Conservation (phyloP, 495 filamentous ascomycete genomes). For the Lentithecium fluviatile region DNA sequence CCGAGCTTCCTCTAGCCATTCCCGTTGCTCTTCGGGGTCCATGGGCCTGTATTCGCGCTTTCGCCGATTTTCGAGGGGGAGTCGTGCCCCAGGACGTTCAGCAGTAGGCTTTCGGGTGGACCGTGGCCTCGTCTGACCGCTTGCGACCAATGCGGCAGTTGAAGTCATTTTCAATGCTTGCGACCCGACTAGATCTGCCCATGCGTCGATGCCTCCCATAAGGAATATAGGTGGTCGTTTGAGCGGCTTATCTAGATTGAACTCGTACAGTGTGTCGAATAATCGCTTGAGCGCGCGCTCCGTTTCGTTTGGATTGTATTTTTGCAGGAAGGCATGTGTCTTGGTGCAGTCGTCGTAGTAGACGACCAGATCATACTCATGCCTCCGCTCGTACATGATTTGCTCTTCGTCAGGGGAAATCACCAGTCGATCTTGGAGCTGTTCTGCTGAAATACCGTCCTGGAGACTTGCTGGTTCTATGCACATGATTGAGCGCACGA, state of each 20-base stretch:
- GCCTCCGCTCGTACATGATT: slow-evolving; percentile 67
- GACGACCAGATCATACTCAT: slow-evolving; percentile 81
- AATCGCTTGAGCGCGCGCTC: slow-evolving; percentile 66
- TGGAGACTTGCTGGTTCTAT: slow-evolving; percentile 80
- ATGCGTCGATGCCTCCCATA: slow-evolving; percentile 77
- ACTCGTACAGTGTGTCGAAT: slow-evolving; percentile 76
- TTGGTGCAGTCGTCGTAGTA: slow-evolving; percentile 77
- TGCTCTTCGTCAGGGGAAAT: slow-evolving; percentile 75
- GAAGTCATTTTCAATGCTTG: slow-evolving; percentile 61
- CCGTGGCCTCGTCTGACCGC: slow-evolving; percentile 48
- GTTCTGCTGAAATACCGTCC: slow-evolving; percentile 77
- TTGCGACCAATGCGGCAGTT: slow-evolving; percentile 53
- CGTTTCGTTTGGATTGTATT: slow-evolving; percentile 49
- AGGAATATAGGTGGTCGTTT: slow-evolving; percentile 72
- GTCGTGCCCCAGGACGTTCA: slow-evolving; percentile 53
- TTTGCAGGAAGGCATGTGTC: slow-evolving; percentile 52
- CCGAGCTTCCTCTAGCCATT: slow-evolving; percentile 60
- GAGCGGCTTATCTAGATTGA: slow-evolving; percentile 72
- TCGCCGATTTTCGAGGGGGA: slow-evolving; percentile 56
- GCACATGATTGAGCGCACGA: slow-evolving; percentile 76
- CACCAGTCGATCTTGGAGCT: slow-evolving; percentile 78
- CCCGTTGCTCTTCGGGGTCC: slow-evolving; percentile 59
- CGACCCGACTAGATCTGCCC: slow-evolving; percentile 75
- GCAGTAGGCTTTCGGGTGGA: slow-evolving; percentile 54
- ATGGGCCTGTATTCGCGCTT: slow-evolving; percentile 59